phyloP scores from a whole-genome alignment of 768 basidiomycete genomes.

The Leccinellum rugosiceps region DNA sequence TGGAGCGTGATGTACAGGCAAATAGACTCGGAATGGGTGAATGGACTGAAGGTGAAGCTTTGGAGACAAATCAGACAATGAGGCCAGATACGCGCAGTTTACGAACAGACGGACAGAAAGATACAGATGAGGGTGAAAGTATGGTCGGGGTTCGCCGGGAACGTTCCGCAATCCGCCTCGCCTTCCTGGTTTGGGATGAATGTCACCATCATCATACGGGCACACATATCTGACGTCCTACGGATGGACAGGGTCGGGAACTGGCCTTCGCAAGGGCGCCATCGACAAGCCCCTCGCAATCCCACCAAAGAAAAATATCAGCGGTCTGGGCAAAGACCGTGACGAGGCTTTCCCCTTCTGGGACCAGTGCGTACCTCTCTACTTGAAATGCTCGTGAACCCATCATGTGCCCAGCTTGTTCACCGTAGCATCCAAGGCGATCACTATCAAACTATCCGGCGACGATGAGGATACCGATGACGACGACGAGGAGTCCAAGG shows the following conservation, averaged over 20 bases:
- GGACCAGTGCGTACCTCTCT: slow-evolving; percentile 67
- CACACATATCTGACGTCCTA: slow-evolving; percentile 72
- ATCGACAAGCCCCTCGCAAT: slow-evolving; percentile 74
- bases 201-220: slow-evolving; percentile 33
- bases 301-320: slow-evolving; percentile 80
- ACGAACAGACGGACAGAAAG: no score
- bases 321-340: slow-evolving; percentile 87
- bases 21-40: no score
- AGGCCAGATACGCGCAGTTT: no score
- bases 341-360: slow-evolving; percentile 97
- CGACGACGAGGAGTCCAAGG: slow-evolving; percentile 10
- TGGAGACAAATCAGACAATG: no score
- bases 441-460: slow-evolving; percentile 63
- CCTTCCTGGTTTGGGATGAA: not conserved
- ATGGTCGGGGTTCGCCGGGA: no score
- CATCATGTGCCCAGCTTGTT: slow-evolving; percentile 46
- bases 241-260: slow-evolving; percentile 88
- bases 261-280: slow-evolving; percentile 79
- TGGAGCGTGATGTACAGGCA: no score
- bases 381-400: not conserved
- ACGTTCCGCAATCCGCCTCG: no score
- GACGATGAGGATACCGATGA: slow-evolving; percentile 46
- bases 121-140: no score
- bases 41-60: no score
- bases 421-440: slow-evolving; percentile 76